These are phyloP conservation scores for Ogataea philodendri DNA, from an alignment of 805 yeast genomes.

Conservation along the genomic window DNA sequence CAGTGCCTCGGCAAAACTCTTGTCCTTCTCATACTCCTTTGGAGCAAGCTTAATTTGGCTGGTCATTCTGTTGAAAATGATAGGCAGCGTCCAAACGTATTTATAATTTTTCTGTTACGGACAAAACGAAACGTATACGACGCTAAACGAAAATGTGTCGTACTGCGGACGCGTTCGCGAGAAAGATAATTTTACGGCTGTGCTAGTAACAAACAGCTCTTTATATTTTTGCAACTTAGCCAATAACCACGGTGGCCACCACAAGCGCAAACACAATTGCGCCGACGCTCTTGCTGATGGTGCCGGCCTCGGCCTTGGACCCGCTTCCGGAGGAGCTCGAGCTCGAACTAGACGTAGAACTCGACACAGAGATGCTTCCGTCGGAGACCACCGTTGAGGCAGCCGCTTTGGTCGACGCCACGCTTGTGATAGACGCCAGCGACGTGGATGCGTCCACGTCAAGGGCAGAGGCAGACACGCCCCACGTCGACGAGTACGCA, in stretches of 20 bases:
- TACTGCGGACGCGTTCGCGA: not conserved
- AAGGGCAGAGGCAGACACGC: conserved; percentile 14
- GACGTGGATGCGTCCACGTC: conserved; percentile 3
- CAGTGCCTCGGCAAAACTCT: conserved; percentile 76
- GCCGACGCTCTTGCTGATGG: conserved; percentile 1
- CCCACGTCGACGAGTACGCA: conserved; percentile 45
- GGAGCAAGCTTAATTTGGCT: conserved; percentile 40
- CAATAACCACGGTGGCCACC: conserved; percentile 2
- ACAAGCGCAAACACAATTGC: conserved; percentile 3
- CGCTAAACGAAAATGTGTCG: conserved; percentile 6
- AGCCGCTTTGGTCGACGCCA: not conserved
- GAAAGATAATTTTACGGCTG: conserved; percentile 1
- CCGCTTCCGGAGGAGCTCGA: not conserved
- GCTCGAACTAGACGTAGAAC: conserved; percentile 10
- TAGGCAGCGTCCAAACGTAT: not conserved
- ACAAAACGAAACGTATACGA: conserved; percentile 3
- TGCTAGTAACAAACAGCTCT: not conserved
- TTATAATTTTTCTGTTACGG: conserved; percentile 3
- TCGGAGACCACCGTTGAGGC: not conserved
- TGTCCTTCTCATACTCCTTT: conserved; percentile 58
- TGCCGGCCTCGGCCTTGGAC: not conserved
- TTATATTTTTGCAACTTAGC: not conserved
- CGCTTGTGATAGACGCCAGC: conserved; percentile 4
- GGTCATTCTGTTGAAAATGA: conserved; percentile 10
- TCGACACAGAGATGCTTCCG: conserved; percentile 10